These are phyloP conservation scores for Camelina neglecta DNA, from an alignment of 345 rosid genomes.

Conservation along the genomic window DNA sequence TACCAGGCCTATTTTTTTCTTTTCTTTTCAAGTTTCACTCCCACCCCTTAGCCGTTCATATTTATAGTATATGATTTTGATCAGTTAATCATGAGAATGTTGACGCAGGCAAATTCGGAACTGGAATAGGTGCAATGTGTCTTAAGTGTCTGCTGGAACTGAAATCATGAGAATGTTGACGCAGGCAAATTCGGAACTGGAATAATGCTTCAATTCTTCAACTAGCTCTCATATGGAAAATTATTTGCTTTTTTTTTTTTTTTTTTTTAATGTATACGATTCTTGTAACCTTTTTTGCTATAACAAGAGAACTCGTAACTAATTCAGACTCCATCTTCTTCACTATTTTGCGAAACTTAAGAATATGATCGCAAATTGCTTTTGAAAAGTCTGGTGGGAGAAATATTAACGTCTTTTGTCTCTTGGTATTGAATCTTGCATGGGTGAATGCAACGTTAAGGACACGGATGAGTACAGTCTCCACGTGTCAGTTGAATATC, in stretches of 20 bases:
- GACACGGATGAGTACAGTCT: slow-evolving; percentile 24
- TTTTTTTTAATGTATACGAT: neutral
- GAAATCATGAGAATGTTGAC: neutral
- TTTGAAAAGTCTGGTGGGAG: neutral
- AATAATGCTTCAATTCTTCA: neutral
- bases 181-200: neutral
- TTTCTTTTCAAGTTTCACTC: neutral
- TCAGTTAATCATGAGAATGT: neutral
- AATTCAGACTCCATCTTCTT: neutral
- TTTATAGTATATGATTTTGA: neutral
- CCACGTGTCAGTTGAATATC: slow-evolving; percentile 5
- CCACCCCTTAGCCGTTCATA: neutral
- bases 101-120: neutral
- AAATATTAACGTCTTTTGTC: slow-evolving; percentile 12
- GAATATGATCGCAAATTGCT: neutral
- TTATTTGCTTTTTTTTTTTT: neutral
- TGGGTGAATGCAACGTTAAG: slow-evolving; percentile 30
- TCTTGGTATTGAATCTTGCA: slow-evolving; percentile 13
- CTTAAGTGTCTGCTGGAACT: neutral
- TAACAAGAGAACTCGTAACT: slow-evolving; percentile 2
- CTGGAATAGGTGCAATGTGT: neutral
- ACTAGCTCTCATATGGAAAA: neutral
- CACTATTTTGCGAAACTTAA: slow-evolving; percentile 19
- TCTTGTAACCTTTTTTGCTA: neutral
- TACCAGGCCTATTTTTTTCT: neutral